Base-by-base conservation (phyloP, 179 eudicot genomes). In the Spergularia azorica region DNA sequence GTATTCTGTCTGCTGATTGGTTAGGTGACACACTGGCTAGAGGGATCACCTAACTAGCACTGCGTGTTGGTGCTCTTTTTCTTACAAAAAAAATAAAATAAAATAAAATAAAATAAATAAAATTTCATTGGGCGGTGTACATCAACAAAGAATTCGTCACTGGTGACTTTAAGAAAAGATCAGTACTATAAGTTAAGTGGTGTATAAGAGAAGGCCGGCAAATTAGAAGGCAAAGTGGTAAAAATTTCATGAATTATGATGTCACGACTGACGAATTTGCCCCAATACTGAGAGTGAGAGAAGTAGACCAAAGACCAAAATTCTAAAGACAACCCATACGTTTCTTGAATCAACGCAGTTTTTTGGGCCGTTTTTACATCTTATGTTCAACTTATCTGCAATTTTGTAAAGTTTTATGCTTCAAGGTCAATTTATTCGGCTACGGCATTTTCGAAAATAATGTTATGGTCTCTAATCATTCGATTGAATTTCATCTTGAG, bases 371-470 rank as follows among this genome's bases (percentile, higher is more conserved):
- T 46, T 46, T 46, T 46, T 46, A 46, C 50, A 46, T 6, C 50
- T 46, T 9, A 46, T 6, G 9, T 46, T 46, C 50, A 46, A 46
- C 50, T 9, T 0, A 6, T 46, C 9, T 46, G 9, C 9, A 2
- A 6, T 46, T 46, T 46, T 46, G 7, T 46, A 2, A 2, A 6
- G 12, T 8, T 21, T 14, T 16, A 57, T 52, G 12, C 36, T 41
- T 21, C 6, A 15, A 1, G 48, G 78, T 75, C 78, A 75, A 75
- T 54, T 50, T 16, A 32, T 52, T 74, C 77, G 70, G 71, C 78
- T 64, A 64, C 54, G 50, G 1, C 52, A 60, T 36, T 68, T 56
- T 63, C 11, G 21, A 63, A 52, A 20, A 26, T 56, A 64, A 75
- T 46, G 39, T 2, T 26, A 63, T 62, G 60, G 55, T 74, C 46